Evolutionary conservation across 2,329 filamentous ascomycete species (phyloP).

Genomic region (Lecanicillium sp.): DNA sequence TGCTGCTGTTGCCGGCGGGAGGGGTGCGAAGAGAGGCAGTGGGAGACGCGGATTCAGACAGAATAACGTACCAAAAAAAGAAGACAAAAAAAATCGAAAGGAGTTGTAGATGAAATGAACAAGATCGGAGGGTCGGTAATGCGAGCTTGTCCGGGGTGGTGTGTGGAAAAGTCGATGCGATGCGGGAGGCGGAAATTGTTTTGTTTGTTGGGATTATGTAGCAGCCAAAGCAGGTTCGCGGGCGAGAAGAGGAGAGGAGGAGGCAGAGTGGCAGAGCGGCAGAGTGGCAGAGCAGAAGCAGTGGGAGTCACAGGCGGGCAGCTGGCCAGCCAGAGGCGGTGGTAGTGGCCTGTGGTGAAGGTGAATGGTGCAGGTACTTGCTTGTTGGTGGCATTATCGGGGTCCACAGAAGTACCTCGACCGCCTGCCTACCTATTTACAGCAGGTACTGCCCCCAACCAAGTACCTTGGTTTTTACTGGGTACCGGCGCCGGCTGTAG

Average conservation of each 20-base stretch:
- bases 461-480: no score
- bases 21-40: slow-evolving; percentile 3
- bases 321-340: no score
- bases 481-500: not conserved
- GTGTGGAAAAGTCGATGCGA: slow-evolving; percentile 6
- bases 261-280: not conserved
- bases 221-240: slow-evolving; percentile 3
- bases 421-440: no score
- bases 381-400: not conserved
- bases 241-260: no score
- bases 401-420: no score
- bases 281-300: not conserved
- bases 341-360: not conserved
- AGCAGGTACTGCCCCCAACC: no score
- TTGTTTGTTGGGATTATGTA: slow-evolving; percentile 15
- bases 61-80: slow-evolving; percentile 6
- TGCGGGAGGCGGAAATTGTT: slow-evolving; percentile 11
- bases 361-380: not conserved
- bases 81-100: not conserved
- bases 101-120: not conserved
- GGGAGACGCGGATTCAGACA: not conserved
- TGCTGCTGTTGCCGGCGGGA: not conserved
- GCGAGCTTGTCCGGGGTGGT: slow-evolving; percentile 7
- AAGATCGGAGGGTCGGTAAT: slow-evolving; percentile 10
- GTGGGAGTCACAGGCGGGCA: slow-evolving; percentile 6